Evolutionary conservation across 331 rosid species (phyloP), one percentile per base, ranked within the genome.

Genomic region (Rhamnella rubrinervis): DNA sequence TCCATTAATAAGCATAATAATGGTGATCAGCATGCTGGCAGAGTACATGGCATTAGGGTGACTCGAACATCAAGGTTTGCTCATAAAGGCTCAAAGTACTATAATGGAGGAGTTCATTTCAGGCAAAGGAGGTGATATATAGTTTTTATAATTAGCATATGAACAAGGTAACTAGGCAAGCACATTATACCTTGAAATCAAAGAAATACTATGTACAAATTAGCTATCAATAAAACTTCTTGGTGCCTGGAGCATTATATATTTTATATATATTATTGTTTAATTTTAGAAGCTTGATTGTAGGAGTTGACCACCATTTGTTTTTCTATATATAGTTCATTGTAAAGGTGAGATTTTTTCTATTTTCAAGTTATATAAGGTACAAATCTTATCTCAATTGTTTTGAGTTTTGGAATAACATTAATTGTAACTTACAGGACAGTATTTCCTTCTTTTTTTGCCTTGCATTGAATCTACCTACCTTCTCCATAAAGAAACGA

Each of bases 401-500:
- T 67, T 76, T 26, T 72, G 67, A 67, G 16, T 58, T 64, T 62
- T 65, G 76, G 75, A 70, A 61, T 25, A 85, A 71, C 35, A 31
- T 31, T 31, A 84, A 81, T 73, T 71, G 87, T 61, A 68, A 49
- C 86, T 73, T 80, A 63, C 10, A 73, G 72, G 75, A 66, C 40
- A 66, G 20, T 15, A 62, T 71, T 71, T 82, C 64, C 68, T 57
- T 31, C 4, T 2, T 26, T 31, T 31, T 52, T 78, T 82, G 66
- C 91, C 86, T 89, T 44, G 58, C 56, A 55, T 55, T 25, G 66
- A 84, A 78, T 72, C 63, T 59, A 31, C 35, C 75, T 70, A 56
- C 75, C 90, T 82, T 75, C 63, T 75, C 65, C 53, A 52, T 15
- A 52, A 82, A 82, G 87, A 77, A 83, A 85, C 51, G 71, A 57